A percentile compares a stretch with the other conserved stretches of the same genome.
These are phyloP conservation scores for Yarrowia sp. DNA, from an alignment of 805 yeast species.

Conservation along the genomic window DNA sequence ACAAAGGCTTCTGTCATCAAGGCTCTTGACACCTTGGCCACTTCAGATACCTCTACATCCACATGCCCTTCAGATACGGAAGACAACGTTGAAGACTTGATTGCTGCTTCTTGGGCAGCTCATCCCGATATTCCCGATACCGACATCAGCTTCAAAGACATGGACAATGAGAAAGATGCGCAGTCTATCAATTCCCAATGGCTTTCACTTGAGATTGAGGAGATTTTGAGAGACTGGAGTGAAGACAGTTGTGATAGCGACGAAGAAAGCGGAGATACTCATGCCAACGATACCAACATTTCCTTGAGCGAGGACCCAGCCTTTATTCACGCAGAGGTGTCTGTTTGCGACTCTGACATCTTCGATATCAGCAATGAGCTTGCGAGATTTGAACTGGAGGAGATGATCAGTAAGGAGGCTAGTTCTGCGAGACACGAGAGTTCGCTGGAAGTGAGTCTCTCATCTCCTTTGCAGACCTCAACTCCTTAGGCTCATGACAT, in stretches of 20 bases:
- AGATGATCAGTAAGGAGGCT: background rate
- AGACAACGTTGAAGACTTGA: background rate
- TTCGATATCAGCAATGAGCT: background rate
- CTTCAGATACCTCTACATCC: too few species aligned
- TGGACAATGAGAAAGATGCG: background rate
- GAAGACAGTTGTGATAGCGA: background rate
- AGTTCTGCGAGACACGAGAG: too few species aligned
- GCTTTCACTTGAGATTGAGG: background rate
- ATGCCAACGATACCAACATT: background rate
- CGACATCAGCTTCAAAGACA: background rate
- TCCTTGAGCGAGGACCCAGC: background rate
- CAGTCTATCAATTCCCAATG: background rate
- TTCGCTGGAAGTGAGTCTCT: background rate
- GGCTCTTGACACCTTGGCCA: too few species aligned
- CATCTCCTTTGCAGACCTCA: background rate
- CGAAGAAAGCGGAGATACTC: background rate
- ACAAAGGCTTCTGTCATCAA: too few species aligned
- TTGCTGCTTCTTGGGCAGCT: background rate
- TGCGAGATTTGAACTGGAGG: background rate
- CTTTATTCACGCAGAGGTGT: background rate
- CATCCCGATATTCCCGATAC: background rate
- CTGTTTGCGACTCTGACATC: background rate
- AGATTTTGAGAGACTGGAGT: background rate
- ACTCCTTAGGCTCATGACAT: background rate
- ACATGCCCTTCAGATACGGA: background rate